These are phyloP conservation scores for Colletotrichum shisoi DNA, from an alignment of 2,329 filamentous ascomycete genomes.

Conservation along the genomic window DNA sequence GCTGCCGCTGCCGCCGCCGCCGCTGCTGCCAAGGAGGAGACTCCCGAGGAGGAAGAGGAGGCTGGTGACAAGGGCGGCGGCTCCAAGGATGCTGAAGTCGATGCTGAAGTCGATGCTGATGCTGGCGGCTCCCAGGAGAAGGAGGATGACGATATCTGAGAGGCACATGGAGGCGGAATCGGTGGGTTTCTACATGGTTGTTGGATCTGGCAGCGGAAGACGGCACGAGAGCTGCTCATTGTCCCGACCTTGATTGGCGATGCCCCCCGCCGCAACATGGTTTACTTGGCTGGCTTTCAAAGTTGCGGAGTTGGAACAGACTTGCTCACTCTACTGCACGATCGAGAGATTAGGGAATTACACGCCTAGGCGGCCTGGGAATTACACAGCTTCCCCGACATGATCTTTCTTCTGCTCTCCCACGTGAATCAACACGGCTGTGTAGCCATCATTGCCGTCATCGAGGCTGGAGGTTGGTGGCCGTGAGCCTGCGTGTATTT, in stretches of 20 bases:
- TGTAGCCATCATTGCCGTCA: too few species aligned
- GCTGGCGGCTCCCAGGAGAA: background rate
- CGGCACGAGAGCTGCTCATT: too few species aligned
- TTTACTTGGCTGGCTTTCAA: background rate
- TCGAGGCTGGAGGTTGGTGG: too few species aligned
- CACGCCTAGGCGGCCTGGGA: background rate
- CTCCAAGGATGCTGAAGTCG: background rate
- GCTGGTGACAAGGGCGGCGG: background rate
- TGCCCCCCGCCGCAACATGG: background rate
- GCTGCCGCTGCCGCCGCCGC: background rate
- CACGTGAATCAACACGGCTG: background rate
- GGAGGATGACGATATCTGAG: background rate
- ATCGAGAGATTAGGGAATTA: background rate
- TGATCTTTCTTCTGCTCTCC: background rate
- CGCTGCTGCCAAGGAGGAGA: constrained; percentile 1
- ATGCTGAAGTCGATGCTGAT: background rate
- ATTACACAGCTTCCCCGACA: background rate
- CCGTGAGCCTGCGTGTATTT: too few species aligned
- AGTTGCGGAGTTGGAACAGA: too few species aligned
- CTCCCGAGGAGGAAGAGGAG: background rate
- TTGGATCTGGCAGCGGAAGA: background rate
- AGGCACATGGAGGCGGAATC: background rate
- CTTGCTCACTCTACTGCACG: background rate
- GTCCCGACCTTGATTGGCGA: background rate
- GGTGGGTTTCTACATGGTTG: too few species aligned